phyloP scores from a whole-genome alignment of 768 basidiomycete genomes.

The Tricholomella constricta region DNA sequence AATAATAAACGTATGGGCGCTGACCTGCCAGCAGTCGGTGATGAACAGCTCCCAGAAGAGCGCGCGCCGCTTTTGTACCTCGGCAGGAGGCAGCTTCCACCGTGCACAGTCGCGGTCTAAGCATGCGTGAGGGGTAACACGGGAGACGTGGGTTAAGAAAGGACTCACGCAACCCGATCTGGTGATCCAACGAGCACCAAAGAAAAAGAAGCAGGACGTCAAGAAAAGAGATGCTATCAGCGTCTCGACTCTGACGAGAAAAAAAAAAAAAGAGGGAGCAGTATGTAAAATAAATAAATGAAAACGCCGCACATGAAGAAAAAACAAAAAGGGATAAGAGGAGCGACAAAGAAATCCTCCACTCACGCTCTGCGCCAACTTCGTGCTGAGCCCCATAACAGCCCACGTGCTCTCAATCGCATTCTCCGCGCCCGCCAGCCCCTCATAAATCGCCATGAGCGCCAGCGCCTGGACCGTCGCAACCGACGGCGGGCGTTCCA shows the following conservation, averaged over 20 bases:
- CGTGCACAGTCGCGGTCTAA: conserved; percentile 73
- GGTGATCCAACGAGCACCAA: conserved; percentile 22
- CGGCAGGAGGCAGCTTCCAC: conserved; percentile 60
- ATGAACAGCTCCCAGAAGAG: conserved; percentile 77
- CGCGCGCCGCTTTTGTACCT: conserved; percentile 70
- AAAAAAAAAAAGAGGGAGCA: neutral
- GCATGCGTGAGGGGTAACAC: neutral
- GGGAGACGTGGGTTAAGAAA: neutral
- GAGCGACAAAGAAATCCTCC: neutral
- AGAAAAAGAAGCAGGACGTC: neutral
- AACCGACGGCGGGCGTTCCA: conserved; percentile 73
- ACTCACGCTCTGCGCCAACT: conserved; percentile 69
- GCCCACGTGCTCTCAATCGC: conserved; percentile 73
- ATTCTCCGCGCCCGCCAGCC: conserved; percentile 64
- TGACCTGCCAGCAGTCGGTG: conserved; percentile 74
- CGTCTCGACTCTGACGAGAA: neutral
- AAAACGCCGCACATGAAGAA: conserved; percentile 6
- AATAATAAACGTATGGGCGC: conserved; percentile 12
- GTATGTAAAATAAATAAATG: conserved; percentile 3
- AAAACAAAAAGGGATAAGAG: neutral
- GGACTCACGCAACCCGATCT: conserved; percentile 71
- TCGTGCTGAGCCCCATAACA: conserved; percentile 63
- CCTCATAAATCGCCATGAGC: conserved; percentile 72
- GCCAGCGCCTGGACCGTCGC: conserved; percentile 67
- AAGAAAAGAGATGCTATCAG: neutral